Evolutionary conservation across 2,329 filamentous ascomycete genomes (phyloP).

Genomic region (Arthrobotrys musiformis): DNA sequence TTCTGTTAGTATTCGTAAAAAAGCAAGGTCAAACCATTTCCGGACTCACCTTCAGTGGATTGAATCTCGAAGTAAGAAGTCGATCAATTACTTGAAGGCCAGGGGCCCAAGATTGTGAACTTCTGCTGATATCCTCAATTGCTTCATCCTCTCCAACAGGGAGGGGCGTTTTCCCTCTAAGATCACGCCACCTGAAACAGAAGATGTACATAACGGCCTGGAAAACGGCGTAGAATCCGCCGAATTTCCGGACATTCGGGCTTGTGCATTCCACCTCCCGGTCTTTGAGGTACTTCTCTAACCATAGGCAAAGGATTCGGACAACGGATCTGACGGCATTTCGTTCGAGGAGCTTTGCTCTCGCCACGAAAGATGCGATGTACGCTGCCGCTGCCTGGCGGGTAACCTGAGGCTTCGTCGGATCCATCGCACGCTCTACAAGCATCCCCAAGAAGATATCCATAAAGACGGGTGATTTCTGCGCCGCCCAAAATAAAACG

Average conservation of each 20-base stretch:
- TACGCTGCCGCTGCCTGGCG: conserved; percentile 91
- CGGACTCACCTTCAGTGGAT: conserved; percentile 81
- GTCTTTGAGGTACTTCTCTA: conserved; percentile 77
- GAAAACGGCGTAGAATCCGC: conserved; percentile 85
- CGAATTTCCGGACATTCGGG: conserved; percentile 84
- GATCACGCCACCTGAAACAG: conserved; percentile 96
- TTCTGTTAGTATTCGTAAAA: not conserved
- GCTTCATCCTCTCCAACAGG: conserved; percentile 70
- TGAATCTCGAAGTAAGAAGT: conserved; percentile 87
- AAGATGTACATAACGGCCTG: conserved; percentile 94
- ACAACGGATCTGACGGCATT: conserved; percentile 85
- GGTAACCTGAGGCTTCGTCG: conserved; percentile 74
- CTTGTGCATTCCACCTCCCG: conserved; percentile 81
- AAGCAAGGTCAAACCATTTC: not conserved
- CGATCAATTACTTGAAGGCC: conserved; percentile 77
- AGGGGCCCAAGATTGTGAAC: conserved; percentile 76
- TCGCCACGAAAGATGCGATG: conserved; percentile 90
- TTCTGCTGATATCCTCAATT: conserved; percentile 73
- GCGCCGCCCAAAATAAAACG: conserved; percentile 92
- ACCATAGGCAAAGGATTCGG: conserved; percentile 78
- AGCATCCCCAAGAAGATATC: conserved; percentile 85
- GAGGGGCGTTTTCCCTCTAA: conserved; percentile 71
- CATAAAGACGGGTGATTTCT: conserved; percentile 79
- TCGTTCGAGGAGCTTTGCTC: conserved; percentile 82
- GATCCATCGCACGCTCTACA: conserved; percentile 77